These are phyloP conservation scores for Coemansia sp. DNA, from an alignment of 192 early-diverging fungal species.

Conservation along the genomic window DNA sequence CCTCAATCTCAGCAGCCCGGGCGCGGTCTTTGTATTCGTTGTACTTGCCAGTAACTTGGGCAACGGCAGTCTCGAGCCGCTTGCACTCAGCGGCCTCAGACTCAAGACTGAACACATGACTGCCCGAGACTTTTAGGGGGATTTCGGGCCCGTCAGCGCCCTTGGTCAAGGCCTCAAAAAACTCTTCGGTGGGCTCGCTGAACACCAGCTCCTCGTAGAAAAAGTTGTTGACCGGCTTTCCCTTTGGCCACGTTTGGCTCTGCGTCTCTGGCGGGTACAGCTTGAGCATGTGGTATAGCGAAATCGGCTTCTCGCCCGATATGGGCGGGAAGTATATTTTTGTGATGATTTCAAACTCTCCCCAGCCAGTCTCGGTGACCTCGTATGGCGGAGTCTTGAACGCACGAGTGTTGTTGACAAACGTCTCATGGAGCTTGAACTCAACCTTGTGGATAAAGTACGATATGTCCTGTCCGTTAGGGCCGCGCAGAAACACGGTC, in stretches of 20 bases:
- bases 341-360: slow-evolving; percentile 96
- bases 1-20: slow-evolving; percentile 48
- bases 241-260: slow-evolving; percentile 46
- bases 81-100: slow-evolving; percentile 70
- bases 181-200: slow-evolving; percentile 78
- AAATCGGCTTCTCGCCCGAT: slow-evolving; percentile 75
- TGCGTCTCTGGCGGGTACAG: slow-evolving; percentile 68
- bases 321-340: slow-evolving; percentile 81
- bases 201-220: slow-evolving; percentile 62
- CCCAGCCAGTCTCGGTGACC: slow-evolving; percentile 97
- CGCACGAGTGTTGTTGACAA: slow-evolving; percentile 58
- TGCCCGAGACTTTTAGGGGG: slow-evolving; percentile 49
- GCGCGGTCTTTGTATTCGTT: slow-evolving; percentile 53
- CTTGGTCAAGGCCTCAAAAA: slow-evolving; percentile 60
- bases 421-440: slow-evolving; percentile 96
- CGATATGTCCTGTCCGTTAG: slow-evolving; percentile 83
- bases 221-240: slow-evolving; percentile 52
- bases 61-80: slow-evolving; percentile 58
- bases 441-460: slow-evolving; percentile 83
- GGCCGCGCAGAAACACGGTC: slow-evolving; percentile 84
- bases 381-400: slow-evolving; percentile 83
- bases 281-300: slow-evolving; percentile 85
- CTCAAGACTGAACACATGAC: slow-evolving; percentile 52
- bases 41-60: slow-evolving; percentile 57
- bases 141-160: slow-evolving; percentile 52